phyloP scores from a whole-genome alignment of 306 rosid genomes.

The Mimosa pudica region DNA sequence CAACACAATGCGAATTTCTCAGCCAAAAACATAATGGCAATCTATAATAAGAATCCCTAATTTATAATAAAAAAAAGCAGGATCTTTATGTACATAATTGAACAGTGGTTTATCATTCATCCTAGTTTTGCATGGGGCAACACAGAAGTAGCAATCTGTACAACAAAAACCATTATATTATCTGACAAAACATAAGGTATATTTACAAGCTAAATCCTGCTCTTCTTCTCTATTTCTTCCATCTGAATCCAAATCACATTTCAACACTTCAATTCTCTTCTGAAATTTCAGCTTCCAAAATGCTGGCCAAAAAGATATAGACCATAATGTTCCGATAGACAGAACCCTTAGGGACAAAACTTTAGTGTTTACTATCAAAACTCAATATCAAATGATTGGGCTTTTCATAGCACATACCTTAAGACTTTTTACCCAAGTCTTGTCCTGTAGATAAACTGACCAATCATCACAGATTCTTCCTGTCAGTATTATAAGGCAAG shows the following conservation, averaged over 20 bases:
- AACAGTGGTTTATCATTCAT: conserved; percentile 43
- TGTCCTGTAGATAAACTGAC: conserved; percentile 13
- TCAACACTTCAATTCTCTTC: conserved; percentile 32
- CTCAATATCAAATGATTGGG: not conserved
- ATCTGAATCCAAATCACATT: conserved; percentile 40
- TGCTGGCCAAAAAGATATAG: conserved; percentile 36
- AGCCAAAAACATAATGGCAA: conserved; percentile 43
- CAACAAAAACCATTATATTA: conserved; percentile 35
- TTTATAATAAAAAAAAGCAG: conserved; percentile 37
- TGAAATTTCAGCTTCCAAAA: conserved; percentile 34
- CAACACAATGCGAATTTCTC: conserved; percentile 40
- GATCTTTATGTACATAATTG: conserved; percentile 54
- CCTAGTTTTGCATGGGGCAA: conserved; percentile 35
- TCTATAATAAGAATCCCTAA: conserved; percentile 44
- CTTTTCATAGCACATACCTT: not conserved
- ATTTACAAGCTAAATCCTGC: conserved; percentile 65
- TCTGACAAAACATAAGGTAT: conserved; percentile 44
- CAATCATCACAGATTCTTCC: conserved; percentile 32
- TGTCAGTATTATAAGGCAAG: conserved; percentile 36
- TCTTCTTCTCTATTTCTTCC: conserved; percentile 48
- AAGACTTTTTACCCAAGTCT: not conserved
- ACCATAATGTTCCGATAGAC: conserved; percentile 33
- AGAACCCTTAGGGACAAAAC: conserved; percentile 24
- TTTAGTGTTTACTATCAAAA: not conserved
- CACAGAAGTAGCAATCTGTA: conserved; percentile 37